Conservation (phyloP, 495 filamentous ascomycete genomes). For the Penicillium cinerascens region DNA sequence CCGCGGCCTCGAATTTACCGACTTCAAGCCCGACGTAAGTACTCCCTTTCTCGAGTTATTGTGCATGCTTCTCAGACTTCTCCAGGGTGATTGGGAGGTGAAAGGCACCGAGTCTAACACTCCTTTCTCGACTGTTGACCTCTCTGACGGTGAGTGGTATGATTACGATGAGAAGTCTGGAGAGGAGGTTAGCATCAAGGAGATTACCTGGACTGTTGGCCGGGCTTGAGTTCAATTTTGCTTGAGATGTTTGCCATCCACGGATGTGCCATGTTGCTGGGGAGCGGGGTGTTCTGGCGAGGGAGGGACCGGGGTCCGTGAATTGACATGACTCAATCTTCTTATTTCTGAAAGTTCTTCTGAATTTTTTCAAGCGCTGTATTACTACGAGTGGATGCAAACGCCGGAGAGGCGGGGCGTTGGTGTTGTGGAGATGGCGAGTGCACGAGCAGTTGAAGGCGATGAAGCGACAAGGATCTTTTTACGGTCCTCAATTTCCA, state of each 20-base stretch:
- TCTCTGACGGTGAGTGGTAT: conserved; percentile 86
- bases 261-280: neutral
- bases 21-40: conserved; percentile 82
- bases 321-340: conserved; percentile 5
- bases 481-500: neutral
- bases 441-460: neutral
- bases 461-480: neutral
- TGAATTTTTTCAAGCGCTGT: conserved; percentile 6
- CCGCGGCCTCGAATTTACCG: conserved; percentile 84
- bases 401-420: conserved; percentile 1
- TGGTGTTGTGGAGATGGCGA: neutral
- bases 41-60: neutral
- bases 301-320: conserved; percentile 10
- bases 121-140: conserved; percentile 74
- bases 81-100: conserved; percentile 81
- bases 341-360: neutral
- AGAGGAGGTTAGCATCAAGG: conserved; percentile 86
- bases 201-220: conserved; percentile 82
- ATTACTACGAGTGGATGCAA: too few relatives aligned
- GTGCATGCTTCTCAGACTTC: neutral
- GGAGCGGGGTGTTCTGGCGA: neutral
- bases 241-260: neutral
- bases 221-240: conserved; percentile 18
- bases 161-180: conserved; percentile 81
- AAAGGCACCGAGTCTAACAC: conserved; percentile 75